These are phyloP conservation scores for Saturnispora serradocipensis DNA, from an alignment of 805 yeast genomes.

Conservation along the genomic window DNA sequence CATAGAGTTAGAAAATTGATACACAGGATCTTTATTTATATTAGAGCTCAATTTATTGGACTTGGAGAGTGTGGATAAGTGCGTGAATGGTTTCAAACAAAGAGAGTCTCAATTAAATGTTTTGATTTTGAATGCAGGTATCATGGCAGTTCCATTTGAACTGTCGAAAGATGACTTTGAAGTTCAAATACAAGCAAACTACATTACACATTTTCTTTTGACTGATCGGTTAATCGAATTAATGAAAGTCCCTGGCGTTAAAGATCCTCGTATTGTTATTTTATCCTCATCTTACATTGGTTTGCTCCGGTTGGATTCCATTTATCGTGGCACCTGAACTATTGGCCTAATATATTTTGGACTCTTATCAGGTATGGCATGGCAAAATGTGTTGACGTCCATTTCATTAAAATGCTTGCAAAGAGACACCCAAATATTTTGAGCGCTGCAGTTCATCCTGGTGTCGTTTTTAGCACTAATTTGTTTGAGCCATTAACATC, in stretches of 20 bases:
- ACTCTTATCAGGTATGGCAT: conserved; percentile 72
- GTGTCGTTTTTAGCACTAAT: conserved; percentile 76
- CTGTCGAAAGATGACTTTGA: conserved; percentile 62
- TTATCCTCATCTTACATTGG: conserved; percentile 60
- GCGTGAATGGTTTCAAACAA: conserved; percentile 37
- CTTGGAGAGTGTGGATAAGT: conserved; percentile 37
- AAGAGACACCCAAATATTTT: conserved; percentile 56
- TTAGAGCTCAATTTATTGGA: conserved; percentile 49
- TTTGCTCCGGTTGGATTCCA: conserved; percentile 40
- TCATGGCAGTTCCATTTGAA: conserved; percentile 67
- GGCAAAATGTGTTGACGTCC: conserved; percentile 74
- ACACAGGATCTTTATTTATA: conserved; percentile 42
- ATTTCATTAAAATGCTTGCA: conserved; percentile 55
- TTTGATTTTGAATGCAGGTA: conserved; percentile 70
- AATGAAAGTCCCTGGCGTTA: conserved; percentile 30
- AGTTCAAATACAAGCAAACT: conserved; percentile 74
- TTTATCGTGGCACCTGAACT: conserved; percentile 41
- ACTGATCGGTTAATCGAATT: conserved; percentile 51
- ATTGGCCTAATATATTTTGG: conserved; percentile 56
- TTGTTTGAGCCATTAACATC: conserved; percentile 69
- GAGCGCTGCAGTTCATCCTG: conserved; percentile 69
- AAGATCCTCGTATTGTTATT: conserved; percentile 47
- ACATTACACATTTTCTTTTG: conserved; percentile 63
- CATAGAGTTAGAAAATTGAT: conserved; percentile 17
- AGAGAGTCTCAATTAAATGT: conserved; percentile 47